phyloP scores from a whole-genome alignment of 345 rosid genomes.

The Brassica juncea region DNA sequence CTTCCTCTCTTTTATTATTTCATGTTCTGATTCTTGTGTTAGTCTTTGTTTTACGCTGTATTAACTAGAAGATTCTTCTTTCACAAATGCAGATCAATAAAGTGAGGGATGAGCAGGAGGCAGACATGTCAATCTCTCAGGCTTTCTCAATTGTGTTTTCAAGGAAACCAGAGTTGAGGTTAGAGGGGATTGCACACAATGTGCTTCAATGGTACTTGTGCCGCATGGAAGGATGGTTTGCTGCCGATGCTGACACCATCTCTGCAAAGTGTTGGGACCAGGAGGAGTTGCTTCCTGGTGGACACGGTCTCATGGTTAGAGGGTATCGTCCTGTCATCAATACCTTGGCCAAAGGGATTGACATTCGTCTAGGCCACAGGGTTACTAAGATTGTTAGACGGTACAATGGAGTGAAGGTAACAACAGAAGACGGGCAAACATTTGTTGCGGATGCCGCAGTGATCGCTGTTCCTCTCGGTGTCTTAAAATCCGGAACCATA shows the following conservation, averaged over 20 bases:
- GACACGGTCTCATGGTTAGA: constrained; percentile 98
- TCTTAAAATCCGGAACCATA: constrained; percentile 66
- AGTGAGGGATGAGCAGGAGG: constrained; percentile 62
- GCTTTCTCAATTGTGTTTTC: constrained; percentile 74
- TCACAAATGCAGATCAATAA: constrained; percentile 62
- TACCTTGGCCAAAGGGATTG: constrained; percentile 93
- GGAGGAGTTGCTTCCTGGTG: constrained; percentile 95
- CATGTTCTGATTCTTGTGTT: background rate
- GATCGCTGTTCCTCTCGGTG: constrained; percentile 84
- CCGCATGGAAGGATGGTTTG: constrained; percentile 99
- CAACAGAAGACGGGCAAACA: constrained; percentile 65
- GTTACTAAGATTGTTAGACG: constrained; percentile 71
- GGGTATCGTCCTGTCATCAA: constrained; percentile 94
- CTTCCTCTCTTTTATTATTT: background rate
- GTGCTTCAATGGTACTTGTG: constrained; percentile 97
- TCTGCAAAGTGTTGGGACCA: constrained; percentile 90
- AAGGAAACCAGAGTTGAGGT: constrained; percentile 89
- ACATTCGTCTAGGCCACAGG: constrained; percentile 83
- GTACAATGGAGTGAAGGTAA: constrained; percentile 76
- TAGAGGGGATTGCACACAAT: constrained; percentile 74
- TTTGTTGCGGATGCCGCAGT: constrained; percentile 85
- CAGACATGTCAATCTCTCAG: constrained; percentile 70
- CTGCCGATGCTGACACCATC: constrained; percentile 94
- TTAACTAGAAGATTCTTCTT: constrained; percentile 29
- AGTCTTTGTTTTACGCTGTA: constrained; percentile 12